Percentiles rank a stretch among this genome's conserved stretches.
Evolutionary conservation across 805 yeast genomes (phyloP).

Genomic region (Wickerhamiella vanderwaltii): DNA sequence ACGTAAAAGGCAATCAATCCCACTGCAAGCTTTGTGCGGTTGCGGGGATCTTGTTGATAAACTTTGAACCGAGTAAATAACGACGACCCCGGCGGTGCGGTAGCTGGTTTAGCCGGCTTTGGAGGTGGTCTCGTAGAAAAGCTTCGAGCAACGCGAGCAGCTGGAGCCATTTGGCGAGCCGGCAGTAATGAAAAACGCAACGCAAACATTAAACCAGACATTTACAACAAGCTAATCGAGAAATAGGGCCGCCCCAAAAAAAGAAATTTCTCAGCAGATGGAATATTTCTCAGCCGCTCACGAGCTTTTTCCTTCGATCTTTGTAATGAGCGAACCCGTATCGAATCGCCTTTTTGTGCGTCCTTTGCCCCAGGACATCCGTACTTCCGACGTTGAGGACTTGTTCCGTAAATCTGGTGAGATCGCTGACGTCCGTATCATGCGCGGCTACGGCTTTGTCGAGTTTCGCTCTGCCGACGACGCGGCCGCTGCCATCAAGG

Average conservation of each 20-base stretch:
- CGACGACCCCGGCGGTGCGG: not conserved
- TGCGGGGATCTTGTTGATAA: slow-evolving; percentile 15
- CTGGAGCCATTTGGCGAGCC: too few relatives aligned
- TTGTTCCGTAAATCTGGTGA: slow-evolving; percentile 41
- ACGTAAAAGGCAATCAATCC: slow-evolving; percentile 18
- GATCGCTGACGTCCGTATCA: slow-evolving; percentile 44
- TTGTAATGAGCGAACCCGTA: slow-evolving; percentile 1
- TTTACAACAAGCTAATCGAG: too few relatives aligned
- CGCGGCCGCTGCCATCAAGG: slow-evolving; percentile 51
- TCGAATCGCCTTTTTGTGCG: slow-evolving; percentile 24
- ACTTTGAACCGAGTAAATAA: not conserved
- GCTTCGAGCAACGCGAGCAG: not conserved
- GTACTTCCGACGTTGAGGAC: slow-evolving; percentile 34
- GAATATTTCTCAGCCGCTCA: not conserved
- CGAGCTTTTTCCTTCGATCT: not conserved
- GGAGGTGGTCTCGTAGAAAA: not conserved
- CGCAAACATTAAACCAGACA: too few relatives aligned
- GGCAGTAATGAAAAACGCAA: too few relatives aligned
- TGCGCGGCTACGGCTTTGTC: slow-evolving; percentile 55
- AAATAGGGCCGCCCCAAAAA: too few relatives aligned
- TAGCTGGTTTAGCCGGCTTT: too few relatives aligned
- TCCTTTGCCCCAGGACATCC: slow-evolving; percentile 20
- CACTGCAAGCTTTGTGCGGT: slow-evolving; percentile 16
- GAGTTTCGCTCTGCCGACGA: slow-evolving; percentile 44
- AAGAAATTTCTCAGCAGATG: too few relatives aligned